A percentile compares a stretch with the other conserved stretches of the same genome.
These are phyloP conservation scores for Alternaria alternata DNA, from an alignment of 2,329 filamentous ascomycete genomes.

Conservation along the genomic window DNA sequence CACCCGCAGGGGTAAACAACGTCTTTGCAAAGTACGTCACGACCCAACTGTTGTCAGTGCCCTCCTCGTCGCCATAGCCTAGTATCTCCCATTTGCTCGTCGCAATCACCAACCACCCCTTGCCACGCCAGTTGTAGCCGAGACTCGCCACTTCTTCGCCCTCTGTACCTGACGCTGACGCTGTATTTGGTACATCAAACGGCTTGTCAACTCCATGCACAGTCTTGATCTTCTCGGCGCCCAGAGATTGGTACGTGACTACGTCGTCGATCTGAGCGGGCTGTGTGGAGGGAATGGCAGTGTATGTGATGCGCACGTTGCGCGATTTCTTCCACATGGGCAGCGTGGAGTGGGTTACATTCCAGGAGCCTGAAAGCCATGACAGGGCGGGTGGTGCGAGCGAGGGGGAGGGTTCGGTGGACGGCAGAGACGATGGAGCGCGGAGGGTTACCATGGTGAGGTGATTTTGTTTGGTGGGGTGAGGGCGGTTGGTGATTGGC, in stretches of 20 bases:
- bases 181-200: constrained; percentile 37
- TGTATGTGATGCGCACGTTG: constrained; percentile 84
- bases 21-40: constrained; percentile 88
- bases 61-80: constrained; percentile 71
- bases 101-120: constrained; percentile 75
- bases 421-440: constrained; percentile 34
- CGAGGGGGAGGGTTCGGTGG: constrained; percentile 23
- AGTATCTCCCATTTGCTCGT: constrained; percentile 82
- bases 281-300: constrained; percentile 42
- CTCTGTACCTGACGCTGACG: background rate
- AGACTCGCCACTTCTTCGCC: constrained; percentile 58
- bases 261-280: constrained; percentile 69
- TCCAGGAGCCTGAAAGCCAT: constrained; percentile 46
- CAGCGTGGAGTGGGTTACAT: constrained; percentile 51
- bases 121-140: constrained; percentile 73
- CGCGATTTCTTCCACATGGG: constrained; percentile 80
- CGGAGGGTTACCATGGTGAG: constrained; percentile 35
- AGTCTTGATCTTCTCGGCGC: constrained; percentile 62
- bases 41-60: constrained; percentile 66
- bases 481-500: background rate
- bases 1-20: constrained; percentile 80
- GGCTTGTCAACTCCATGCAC: constrained; percentile 72
- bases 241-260: constrained; percentile 72
- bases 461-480: background rate
- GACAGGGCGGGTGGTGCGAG: constrained; percentile 48